phyloP scores from a whole-genome alignment of 1,284 basidiomycete genomes.

The Salmacisia buchloeana region DNA sequence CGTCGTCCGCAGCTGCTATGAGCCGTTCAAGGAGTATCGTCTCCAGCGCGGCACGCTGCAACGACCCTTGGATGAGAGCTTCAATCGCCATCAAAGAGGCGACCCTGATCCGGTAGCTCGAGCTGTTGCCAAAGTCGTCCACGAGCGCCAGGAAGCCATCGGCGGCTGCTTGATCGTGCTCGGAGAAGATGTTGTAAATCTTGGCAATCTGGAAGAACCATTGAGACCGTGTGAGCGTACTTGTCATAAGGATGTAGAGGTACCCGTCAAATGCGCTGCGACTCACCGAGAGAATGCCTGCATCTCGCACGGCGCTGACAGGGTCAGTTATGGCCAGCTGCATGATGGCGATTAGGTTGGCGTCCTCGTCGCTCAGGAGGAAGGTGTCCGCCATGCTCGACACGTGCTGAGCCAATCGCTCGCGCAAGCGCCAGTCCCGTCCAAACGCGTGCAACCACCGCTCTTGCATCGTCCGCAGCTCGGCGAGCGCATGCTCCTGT shows the following conservation, averaged over 20 bases:
- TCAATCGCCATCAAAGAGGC: constrained; percentile 36
- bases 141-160: constrained; percentile 47
- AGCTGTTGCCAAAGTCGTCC: constrained; percentile 33
- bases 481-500: constrained; percentile 55
- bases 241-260: not conserved
- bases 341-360: constrained; percentile 55
- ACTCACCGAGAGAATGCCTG: constrained; percentile 65
- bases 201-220: constrained; percentile 14
- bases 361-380: constrained; percentile 49
- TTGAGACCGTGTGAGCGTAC: not conserved
- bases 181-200: constrained; percentile 34
- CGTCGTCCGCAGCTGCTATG: constrained; percentile 58
- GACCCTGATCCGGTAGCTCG: constrained; percentile 43
- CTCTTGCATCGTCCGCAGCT: constrained; percentile 59
- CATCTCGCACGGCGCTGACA: constrained; percentile 77
- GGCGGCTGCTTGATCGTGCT: constrained; percentile 33
- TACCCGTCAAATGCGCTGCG: constrained; percentile 8
- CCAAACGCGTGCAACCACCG: constrained; percentile 63
- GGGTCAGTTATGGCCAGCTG: constrained; percentile 67
- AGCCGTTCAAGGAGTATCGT: constrained; percentile 63
- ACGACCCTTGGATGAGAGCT: constrained; percentile 28
- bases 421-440: constrained; percentile 77
- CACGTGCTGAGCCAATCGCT: constrained; percentile 63
- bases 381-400: constrained; percentile 54
- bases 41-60: constrained; percentile 54